phyloP scores from a whole-genome alignment of 129 eudicot genomes.

The Flaveria brownii region DNA sequence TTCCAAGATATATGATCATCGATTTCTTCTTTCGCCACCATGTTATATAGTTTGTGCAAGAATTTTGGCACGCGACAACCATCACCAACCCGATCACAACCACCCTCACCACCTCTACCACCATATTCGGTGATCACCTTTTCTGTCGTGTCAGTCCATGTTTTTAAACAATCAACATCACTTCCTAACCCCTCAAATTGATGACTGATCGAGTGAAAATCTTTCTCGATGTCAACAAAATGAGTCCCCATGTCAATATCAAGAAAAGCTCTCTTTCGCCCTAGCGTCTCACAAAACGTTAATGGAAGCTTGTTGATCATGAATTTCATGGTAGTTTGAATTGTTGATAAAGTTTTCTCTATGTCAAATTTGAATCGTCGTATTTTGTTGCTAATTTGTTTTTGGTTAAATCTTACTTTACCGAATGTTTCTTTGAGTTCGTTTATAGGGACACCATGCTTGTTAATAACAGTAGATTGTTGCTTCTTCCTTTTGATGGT shows the following conservation, averaged over 20 bases:
- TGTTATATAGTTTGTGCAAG: constrained; percentile 22
- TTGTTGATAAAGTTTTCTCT: background rate
- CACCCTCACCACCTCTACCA: background rate
- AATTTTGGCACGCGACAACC: constrained; percentile 7
- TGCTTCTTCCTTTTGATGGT: constrained; percentile 1
- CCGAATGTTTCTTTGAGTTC: constrained; percentile 2
- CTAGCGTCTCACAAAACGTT: background rate
- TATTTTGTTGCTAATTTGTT: constrained; percentile 7
- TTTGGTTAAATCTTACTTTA: background rate
- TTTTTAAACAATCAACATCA: constrained; percentile 2
- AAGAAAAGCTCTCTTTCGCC: constrained; percentile 9
- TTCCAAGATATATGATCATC: constrained; percentile 23
- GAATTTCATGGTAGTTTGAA: background rate
- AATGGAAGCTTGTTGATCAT: constrained; percentile 1
- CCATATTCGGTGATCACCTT: background rate
- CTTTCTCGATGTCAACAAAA: constrained; percentile 12
- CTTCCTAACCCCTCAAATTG: background rate
- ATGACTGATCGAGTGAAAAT: background rate
- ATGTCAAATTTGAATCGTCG: constrained; percentile 2
- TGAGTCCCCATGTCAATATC: background rate
- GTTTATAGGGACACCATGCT: background rate
- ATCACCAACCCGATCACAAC: background rate
- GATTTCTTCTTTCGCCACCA: constrained; percentile 27
- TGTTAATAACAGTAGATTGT: constrained; percentile 9
- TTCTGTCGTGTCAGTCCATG: background rate